Evolutionary conservation across 2,329 filamentous ascomycete species (phyloP), one percentile per base, ranked within the genome.

Genomic region (Cladosporium sp.): DNA sequence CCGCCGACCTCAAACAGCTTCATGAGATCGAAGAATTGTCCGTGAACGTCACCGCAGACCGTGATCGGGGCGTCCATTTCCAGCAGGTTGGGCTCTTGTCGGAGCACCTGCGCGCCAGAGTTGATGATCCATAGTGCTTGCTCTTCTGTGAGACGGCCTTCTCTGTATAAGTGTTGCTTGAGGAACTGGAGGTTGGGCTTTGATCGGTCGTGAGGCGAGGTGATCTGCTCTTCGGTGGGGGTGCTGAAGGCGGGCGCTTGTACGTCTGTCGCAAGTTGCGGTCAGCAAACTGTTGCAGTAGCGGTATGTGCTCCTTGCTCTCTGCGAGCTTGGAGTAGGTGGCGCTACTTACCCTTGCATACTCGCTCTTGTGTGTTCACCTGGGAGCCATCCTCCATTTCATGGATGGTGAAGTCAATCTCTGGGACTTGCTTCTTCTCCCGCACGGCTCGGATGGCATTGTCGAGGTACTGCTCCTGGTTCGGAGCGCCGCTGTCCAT

Each of bases 21-120:
- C 93, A 99, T 99, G 67, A 99, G 74, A 71, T 99, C 93, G 71
- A 96, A 99, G 76, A 97, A 99, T 74, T 99, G 93, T 60, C 93
- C 93, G 72, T 99, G 93, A 49, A 99, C 91, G 66, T 99, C 93
- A 68, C 93, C 93, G 65, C 93, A 99, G 44, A 99, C 93, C 8
- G 93, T 99, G 67, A 99, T 99, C 55, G 93, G 93, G 36, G 93
- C 93, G 71, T 99, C 93, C 93, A 99, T 99, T 78, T 99, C 93
- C 60, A 99, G 80, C 58, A 99, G 78, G 71, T 97, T 99, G 58
- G 93, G 92, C 74, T 99, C 93, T 56, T 85, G 79, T 66, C 86
- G 86, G 64, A 99, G 79, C 44, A 99, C 74, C 70, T 96, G 88
- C 50, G 89, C 90, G 56, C 92, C 93, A 62, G 86, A 84, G 63